Conservation (phyloP, 176 grass and related monocot genomes). For the Tillandsia fasciculata region DNA sequence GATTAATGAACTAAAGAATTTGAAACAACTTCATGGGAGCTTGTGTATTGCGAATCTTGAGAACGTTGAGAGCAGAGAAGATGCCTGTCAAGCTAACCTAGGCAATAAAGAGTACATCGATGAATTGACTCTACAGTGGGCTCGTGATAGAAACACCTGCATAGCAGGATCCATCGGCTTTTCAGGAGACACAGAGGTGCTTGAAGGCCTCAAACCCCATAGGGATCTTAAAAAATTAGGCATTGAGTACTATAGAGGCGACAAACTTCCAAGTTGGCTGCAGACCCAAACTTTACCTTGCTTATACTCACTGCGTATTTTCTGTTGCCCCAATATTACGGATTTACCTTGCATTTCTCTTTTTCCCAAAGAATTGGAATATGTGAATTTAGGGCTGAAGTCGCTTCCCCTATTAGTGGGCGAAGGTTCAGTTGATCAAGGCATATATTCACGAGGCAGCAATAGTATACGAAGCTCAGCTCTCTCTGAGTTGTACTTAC, state of each 20-base stretch:
- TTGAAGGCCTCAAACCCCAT: slow-evolving; percentile 29
- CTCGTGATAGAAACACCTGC: slow-evolving; percentile 9
- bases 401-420: slow-evolving; percentile 1
- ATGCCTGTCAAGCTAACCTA: slow-evolving; percentile 14
- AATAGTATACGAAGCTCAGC: neutral
- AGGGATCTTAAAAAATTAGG: slow-evolving; percentile 23
- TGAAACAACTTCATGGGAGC: too few species aligned
- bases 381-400: neutral
- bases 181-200: slow-evolving; percentile 5
- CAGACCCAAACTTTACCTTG: neutral
- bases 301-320: neutral
- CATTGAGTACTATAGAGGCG: slow-evolving; percentile 34
- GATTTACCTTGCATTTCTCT: neutral
- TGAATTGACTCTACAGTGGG: slow-evolving; percentile 13
- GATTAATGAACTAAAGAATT: too few species aligned
- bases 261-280: neutral
- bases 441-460: neutral
- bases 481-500: neutral
- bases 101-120: neutral
- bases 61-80: too few species aligned
- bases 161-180: slow-evolving; percentile 7
- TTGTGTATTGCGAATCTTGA: too few species aligned
- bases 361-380: too few species aligned
- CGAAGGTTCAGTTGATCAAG: neutral
- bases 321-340: neutral